A percentile compares a stretch with the other conserved stretches of the same genome.
phyloP scores from a whole-genome alignment of 108 stramenopile genomes.

The Nannochloropsis salina region DNA sequence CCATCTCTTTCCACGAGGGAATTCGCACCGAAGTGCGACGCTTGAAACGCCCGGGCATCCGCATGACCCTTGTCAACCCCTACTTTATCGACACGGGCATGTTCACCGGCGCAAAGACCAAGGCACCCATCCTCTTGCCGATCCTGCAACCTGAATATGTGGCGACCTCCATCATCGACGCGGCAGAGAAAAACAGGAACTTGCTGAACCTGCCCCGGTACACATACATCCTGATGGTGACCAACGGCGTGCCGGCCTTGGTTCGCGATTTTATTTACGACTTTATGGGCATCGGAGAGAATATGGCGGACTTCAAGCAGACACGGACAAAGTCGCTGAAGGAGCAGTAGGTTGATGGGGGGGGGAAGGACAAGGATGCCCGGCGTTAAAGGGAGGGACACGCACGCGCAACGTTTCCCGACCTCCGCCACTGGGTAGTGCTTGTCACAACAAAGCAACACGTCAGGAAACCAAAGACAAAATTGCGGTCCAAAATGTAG shows the following conservation, averaged over 20 bases:
- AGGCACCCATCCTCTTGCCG: constrained; percentile 34
- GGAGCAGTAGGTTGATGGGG: constrained; percentile 11
- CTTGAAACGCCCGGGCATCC: constrained; percentile 30
- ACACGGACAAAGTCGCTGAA: constrained; percentile 22
- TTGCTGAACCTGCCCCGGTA: constrained; percentile 40
- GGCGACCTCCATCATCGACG: constrained; percentile 32
- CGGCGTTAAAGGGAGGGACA: background rate
- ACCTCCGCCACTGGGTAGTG: too few relatives aligned
- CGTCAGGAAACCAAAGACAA: too few relatives aligned
- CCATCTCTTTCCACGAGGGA: constrained; percentile 40
- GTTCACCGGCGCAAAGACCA: constrained; percentile 46
- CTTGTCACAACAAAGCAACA: too few relatives aligned
- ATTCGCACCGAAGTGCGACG: constrained; percentile 39
- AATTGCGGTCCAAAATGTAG: too few relatives aligned
- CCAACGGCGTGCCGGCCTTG: constrained; percentile 28
- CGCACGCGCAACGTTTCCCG: too few relatives aligned
- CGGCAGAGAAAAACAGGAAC: constrained; percentile 21
- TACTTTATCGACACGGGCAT: constrained; percentile 53
- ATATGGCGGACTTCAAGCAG: constrained; percentile 50
- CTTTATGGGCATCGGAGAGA: constrained; percentile 29
- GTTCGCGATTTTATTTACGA: constrained; percentile 30
- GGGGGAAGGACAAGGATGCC: background rate
- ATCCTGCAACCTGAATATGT: constrained; percentile 46
- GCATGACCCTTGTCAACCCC: constrained; percentile 43
- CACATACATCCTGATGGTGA: constrained; percentile 20